Evolutionary conservation across 345 rosid species (phyloP).

Genomic region (Xanthoceras sorbifolium): DNA sequence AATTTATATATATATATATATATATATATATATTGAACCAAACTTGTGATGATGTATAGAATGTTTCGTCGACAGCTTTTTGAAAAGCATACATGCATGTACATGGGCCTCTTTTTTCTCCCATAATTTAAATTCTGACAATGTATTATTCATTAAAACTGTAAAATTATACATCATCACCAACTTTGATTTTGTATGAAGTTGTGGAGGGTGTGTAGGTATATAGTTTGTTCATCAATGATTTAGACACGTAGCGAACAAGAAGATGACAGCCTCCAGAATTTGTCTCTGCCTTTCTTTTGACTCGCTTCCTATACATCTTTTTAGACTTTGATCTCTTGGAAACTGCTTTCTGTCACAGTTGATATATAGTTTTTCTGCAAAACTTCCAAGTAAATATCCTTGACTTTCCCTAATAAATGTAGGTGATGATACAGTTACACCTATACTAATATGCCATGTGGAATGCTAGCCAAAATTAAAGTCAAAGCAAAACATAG

Average conservation of each 20-base stretch:
- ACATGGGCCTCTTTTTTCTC: neutral
- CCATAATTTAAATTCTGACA: neutral
- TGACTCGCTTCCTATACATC: neutral
- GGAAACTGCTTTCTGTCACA: neutral
- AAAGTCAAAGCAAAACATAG: too few species aligned
- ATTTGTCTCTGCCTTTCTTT: neutral
- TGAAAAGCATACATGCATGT: neutral
- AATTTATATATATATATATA: too few species aligned
- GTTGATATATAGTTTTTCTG: neutral
- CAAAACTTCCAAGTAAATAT: too few species aligned
- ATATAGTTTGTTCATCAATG: neutral
- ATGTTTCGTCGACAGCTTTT: neutral
- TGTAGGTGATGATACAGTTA: too few species aligned
- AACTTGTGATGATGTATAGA: neutral
- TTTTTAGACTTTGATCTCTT: neutral
- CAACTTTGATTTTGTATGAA: neutral
- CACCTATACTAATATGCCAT: too few species aligned
- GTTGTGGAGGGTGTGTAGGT: neutral
- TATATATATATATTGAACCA: too few species aligned
- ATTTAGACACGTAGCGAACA: slow-evolving; percentile 3
- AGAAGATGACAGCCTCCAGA: neutral
- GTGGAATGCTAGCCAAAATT: too few species aligned
- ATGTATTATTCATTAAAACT: neutral
- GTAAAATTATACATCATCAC: neutral
- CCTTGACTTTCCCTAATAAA: neutral